phyloP scores from a whole-genome alignment of 108 stramenopile species.

The Skeletonema marinoi region DNA sequence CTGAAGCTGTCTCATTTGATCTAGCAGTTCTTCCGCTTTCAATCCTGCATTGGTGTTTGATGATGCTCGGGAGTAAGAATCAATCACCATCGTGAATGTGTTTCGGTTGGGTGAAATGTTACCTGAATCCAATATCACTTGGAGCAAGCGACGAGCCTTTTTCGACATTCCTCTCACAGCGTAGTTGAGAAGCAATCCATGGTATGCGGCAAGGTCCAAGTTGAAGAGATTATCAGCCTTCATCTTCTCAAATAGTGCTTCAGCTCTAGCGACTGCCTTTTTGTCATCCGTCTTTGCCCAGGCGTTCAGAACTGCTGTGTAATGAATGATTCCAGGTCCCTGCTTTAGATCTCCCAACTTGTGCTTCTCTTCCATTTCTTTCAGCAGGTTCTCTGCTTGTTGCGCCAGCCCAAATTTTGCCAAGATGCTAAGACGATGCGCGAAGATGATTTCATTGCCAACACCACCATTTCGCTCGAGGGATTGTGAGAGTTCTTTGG shows the following conservation, averaged over 20 bases:
- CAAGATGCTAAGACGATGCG: conserved; percentile 32
- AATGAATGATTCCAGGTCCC: conserved; percentile 33
- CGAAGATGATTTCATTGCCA: conserved; percentile 26
- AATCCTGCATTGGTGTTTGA: conserved; percentile 11
- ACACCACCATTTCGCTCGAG: not conserved
- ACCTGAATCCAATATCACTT: conserved; percentile 29
- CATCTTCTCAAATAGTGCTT: conserved; percentile 43
- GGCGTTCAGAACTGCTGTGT: conserved; percentile 54
- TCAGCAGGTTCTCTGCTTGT: conserved; percentile 35
- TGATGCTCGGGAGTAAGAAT: conserved; percentile 39
- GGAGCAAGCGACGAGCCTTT: conserved; percentile 37
- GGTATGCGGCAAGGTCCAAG: conserved; percentile 40
- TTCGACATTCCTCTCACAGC: conserved; percentile 31
- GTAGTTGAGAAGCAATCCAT: conserved; percentile 45
- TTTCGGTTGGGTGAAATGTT: conserved; percentile 35
- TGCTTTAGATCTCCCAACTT: conserved; percentile 1
- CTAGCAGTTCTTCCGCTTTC: conserved; percentile 33
- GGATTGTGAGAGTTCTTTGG: conserved; percentile 11
- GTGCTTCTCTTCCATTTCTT: conserved; percentile 11
- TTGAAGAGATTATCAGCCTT: conserved; percentile 8
- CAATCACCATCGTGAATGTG: conserved; percentile 67
- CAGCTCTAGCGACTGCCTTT: conserved; percentile 27
- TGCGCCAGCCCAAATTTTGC: conserved; percentile 35
- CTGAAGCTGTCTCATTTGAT: conserved; percentile 49
- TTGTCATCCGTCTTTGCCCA: conserved; percentile 52